Base-by-base conservation (phyloP, 163 green algal genomes). In the Scenedesmus sp. region DNA sequence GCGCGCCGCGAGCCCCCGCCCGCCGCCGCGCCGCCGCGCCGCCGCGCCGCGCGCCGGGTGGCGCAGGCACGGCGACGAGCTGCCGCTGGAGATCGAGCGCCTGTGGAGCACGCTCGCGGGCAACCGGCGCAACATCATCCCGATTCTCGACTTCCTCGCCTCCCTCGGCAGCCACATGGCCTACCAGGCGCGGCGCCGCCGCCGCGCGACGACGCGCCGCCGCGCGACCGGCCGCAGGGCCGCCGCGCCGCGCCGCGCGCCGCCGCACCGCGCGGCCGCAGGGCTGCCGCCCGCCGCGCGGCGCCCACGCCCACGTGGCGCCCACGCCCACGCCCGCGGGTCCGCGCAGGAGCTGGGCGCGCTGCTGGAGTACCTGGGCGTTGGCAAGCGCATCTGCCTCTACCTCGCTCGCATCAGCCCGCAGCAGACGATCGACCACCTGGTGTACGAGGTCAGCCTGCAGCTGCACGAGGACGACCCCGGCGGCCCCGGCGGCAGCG, bases 141-240 rank as follows among this genome's bases (percentile, higher is more conserved):
- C 95, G 42, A 89, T 95, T 1, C 79, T 98, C 33, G 87, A 97
- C 66, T 98, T 96, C 69, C 66, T 98, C 15, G 83, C 97, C 18
- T 82, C 79, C 24, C 81, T 92, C 34, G 93, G 88, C 3, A 83
- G 91, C 29, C 79, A 85, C 9, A 76, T 75, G 2, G 85, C 81
- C 7, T 74, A 84, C 44, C 85, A 89, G 81, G 84, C 85, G 63
- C 0, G 75, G n/a, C n/a, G 53, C 53, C n/a, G n/a, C n/a, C n/a
- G n/a, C n/a, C n/a, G n/a, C n/a, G n/a, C n/a, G n/a, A n/a, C n/a
- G n/a, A n/a, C n/a, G n/a, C n/a, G n/a, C n/a, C n/a, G n/a, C n/a
- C n/a, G n/a, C n/a, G n/a, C n/a, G n/a, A n/a, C n/a, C n/a, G n/a
- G n/a, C n/a, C n/a, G n/a, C n/a, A n/a, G n/a, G n/a, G n/a, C n/a